Evolutionary conservation across 257 asterid genomes (phyloP), one percentile per base, ranked within the genome.

Genomic region (Plectranthus barbatus): DNA sequence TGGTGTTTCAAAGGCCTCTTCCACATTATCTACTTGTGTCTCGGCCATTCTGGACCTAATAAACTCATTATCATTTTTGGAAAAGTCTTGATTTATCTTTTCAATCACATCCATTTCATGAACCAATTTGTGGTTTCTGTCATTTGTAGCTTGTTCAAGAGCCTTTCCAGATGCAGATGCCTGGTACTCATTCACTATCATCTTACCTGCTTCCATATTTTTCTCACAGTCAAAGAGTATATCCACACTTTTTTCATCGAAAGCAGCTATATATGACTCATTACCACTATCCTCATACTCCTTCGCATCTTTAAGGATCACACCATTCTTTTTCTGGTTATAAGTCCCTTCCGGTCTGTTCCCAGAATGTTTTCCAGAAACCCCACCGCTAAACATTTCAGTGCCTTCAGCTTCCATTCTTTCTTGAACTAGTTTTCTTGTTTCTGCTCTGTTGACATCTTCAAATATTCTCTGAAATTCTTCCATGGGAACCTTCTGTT

Each of bases 401-500:
- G 60, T 71, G 62, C 66, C 81, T 57, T 77, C 83, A 69, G 62
- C 69, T 62, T 68, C 70, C 52, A 40, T 54, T 53, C 47, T 61
- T 51, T 71, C 70, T 57, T 56, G 67, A 49, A 52, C 64, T 49
- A 52, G 36, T 54, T 76, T 76, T 47, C 55, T 74, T 53, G 45
- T 62, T 54, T 70, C 77, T 33, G 64, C 71, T 55, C 51, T 56
- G 50, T 78, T 79, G 66, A 61, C 64, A 65, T 64, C 72, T 31
- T 69, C 50, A 48, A 36, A 73, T 34, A 70, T 72, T 55, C 72
- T 67, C 58, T 73, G 82, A 67, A 53, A 66, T 46, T 76, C 79
- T 52, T 75, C 79, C 53, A 52, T 44, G 67, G 37, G 57, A 57
- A 72, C 65, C 64, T 60, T 61, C 48, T 40, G 70, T 26, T 56